phyloP scores from a whole-genome alignment of 352 stramenopile genomes.

The Globisporangium cylindrosporum region DNA sequence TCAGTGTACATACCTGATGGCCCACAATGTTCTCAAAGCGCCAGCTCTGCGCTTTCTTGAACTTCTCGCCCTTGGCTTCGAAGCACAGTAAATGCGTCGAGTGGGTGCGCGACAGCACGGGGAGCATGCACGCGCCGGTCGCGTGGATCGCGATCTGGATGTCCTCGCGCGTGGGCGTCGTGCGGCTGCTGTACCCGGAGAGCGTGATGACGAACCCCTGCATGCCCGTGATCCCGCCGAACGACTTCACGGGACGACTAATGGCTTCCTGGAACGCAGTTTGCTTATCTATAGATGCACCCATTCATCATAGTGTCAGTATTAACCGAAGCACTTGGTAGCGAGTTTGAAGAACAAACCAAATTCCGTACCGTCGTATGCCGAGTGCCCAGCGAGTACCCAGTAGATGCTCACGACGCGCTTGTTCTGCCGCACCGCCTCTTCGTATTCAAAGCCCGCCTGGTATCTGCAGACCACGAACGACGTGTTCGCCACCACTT shows the following conservation, averaged over 20 bases:
- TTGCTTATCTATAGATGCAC: constrained; percentile 15
- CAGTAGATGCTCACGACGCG: constrained; percentile 79
- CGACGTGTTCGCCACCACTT: constrained; percentile 75
- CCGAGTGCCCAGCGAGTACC: constrained; percentile 53
- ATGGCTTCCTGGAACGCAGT: constrained; percentile 46
- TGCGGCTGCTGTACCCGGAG: constrained; percentile 77
- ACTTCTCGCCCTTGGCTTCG: constrained; percentile 80
- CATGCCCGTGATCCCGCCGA: constrained; percentile 75
- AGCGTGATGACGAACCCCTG: constrained; percentile 80
- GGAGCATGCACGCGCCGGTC: constrained; percentile 80
- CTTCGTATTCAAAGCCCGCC: constrained; percentile 77
- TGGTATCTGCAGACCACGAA: constrained; percentile 83
- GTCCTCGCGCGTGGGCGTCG: constrained; percentile 72
- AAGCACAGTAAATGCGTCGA: constrained; percentile 82
- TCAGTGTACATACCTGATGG: constrained; percentile 63
- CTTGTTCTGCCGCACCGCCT: constrained; percentile 69
- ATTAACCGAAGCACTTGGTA: neutral
- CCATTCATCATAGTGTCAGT: neutral
- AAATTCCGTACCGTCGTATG: constrained; percentile 20
- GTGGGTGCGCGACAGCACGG: constrained; percentile 76
- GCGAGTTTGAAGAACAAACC: neutral
- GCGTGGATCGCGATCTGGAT: constrained; percentile 82
- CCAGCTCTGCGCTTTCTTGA: constrained; percentile 83
- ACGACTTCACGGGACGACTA: constrained; percentile 53
- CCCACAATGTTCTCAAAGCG: constrained; percentile 76